These are phyloP conservation scores for Talaromyces rugulosus DNA, from an alignment of 2,329 filamentous ascomycete species.

Conservation along the genomic window DNA sequence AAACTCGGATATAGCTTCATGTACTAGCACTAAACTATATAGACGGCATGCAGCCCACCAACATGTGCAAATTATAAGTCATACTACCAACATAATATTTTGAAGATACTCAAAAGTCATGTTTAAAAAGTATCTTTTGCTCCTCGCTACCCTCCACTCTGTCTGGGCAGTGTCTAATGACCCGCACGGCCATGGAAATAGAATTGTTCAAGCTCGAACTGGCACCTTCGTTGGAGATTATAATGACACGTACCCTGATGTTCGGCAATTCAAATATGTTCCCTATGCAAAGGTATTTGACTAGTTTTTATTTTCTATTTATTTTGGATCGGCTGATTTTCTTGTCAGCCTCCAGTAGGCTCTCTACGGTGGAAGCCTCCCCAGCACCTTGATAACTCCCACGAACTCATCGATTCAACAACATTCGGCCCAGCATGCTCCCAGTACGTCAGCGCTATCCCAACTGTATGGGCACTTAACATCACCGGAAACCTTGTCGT, in stretches of 20 bases:
- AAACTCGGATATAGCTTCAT: no score
- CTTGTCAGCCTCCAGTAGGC: conserved; percentile 32
- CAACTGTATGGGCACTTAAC: conserved; percentile 26
- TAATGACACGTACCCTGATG: not conserved
- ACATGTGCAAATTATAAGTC: no score
- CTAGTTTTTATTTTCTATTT: not conserved
- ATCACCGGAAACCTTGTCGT: conserved; percentile 29
- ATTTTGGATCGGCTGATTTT: conserved; percentile 12
- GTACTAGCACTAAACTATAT: no score
- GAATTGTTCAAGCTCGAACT: not conserved
- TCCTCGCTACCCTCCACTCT: no score
- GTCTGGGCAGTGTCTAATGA: no score
- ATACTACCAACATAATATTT: no score
- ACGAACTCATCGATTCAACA: conserved; percentile 22
- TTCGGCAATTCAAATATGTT: not conserved
- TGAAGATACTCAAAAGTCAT: no score
- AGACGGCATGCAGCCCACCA: no score
- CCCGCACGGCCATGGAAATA: no score
- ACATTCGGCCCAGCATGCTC: conserved; percentile 29
- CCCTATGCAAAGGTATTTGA: not conserved
- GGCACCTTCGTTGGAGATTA: not conserved
- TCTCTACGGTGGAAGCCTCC: conserved; percentile 26
- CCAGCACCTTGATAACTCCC: conserved; percentile 12
- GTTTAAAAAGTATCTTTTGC: no score
- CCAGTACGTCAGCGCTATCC: conserved; percentile 28